Evolutionary conservation across 2,329 filamentous ascomycete species (phyloP).

Genomic region (Colletotrichum karsti): DNA sequence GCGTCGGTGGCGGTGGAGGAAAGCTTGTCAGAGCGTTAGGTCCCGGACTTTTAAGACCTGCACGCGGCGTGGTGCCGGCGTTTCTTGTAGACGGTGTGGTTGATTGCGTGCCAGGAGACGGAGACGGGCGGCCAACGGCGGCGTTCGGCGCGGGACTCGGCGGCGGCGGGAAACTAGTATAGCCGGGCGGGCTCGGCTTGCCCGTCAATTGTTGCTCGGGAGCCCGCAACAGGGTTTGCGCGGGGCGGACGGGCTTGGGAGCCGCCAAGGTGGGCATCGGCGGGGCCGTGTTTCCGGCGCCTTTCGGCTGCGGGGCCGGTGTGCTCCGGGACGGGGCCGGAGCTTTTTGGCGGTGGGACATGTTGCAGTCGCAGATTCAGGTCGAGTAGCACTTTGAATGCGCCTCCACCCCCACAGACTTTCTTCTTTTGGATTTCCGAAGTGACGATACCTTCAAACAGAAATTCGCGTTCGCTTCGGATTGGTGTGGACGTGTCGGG

Average conservation of each 20-base stretch:
- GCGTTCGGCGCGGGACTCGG: slow-evolving; percentile 12
- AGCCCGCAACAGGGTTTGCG: background rate
- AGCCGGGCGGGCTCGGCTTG: background rate
- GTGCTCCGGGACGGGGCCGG: slow-evolving; percentile 12
- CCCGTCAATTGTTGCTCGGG: slow-evolving; percentile 11
- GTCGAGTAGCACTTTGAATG: background rate
- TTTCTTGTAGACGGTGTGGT: background rate
- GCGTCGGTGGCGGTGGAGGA: slow-evolving; percentile 17
- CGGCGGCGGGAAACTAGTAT: slow-evolving; percentile 25
- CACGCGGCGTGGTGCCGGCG: background rate
- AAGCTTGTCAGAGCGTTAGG: slow-evolving; percentile 24
- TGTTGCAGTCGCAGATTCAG: slow-evolving; percentile 10
- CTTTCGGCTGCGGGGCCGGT: background rate
- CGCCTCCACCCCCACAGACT: background rate
- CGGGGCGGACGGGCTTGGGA: slow-evolving; percentile 17
- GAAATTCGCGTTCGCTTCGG: background rate
- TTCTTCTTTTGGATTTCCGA: background rate
- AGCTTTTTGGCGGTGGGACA: slow-evolving; percentile 4
- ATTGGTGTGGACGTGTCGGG: background rate
- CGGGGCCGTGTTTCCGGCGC: background rate
- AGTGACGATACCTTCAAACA: slow-evolving; percentile 11
- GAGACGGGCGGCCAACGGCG: background rate
- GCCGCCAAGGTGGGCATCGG: slow-evolving; percentile 11
- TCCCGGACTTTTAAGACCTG: slow-evolving; percentile 10
- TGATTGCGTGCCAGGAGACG: background rate